Base-by-base conservation (phyloP, 768 basidiomycete species). In the Trametes meyenii region DNA sequence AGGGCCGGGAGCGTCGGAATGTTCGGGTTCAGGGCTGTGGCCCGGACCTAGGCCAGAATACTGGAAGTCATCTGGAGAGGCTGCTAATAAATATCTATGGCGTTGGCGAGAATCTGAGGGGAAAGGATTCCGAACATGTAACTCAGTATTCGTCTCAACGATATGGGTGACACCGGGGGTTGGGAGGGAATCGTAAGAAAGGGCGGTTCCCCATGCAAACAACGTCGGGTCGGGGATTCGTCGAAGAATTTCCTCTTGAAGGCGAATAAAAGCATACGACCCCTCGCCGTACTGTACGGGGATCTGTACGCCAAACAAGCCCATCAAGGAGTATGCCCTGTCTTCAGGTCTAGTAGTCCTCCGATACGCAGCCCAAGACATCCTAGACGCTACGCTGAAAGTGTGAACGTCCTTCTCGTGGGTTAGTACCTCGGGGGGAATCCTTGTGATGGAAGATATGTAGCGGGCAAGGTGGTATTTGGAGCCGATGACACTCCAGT, bases 311-410 rank as follows among this genome's bases (percentile, higher is more conserved):
- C 29, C 55, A 19, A 56, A 56, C 33, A 56, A 17, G 35, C 55
- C 55, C 35, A 56, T 36, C 24, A 56, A 26, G 2, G 43, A 46
- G 35, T 56, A 56, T 19, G 55, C 55, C 24, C 12, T 26, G 29
- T 56, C 55, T 33, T 56, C 55, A n/a, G 35, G 17, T 14, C 35
- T 23, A 0, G 43, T 33, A 11, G 55, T 35, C 3, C 10, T 13
- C 26, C 55, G 23, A 1, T 36, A 35, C 44, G 55, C 40, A 5
- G 55, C 55, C 55, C 55, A 56, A 12, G 43, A 42, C 55, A 56
- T 56, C 33, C 50, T 17, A 2, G 17, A 19, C 16, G 50, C 50
- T 3, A 50, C 50, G 35, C 50, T 50, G 35, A 50, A 17, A 2
- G 33, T 17, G 17, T 50, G 17, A 3, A 50, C 5, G 35, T 21